Base-by-base conservation (phyloP, 225 moss, liverwort and hornwort species). In the Ulota crispa region DNA sequence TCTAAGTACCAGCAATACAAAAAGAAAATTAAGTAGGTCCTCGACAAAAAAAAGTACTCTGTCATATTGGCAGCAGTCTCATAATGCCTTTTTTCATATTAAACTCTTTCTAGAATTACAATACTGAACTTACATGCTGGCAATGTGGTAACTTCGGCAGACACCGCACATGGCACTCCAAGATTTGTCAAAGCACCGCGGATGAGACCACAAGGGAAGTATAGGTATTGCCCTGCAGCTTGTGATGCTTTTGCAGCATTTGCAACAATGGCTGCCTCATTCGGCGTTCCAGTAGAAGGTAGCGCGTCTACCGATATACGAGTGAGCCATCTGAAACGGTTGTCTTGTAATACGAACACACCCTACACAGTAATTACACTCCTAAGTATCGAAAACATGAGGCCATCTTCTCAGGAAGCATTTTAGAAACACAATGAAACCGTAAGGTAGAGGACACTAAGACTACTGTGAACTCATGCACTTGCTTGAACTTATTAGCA, bases 301-400 rank as follows among this genome's bases (percentile, higher is more conserved):
- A 85, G 81, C 42, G 86, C 86, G 81, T 99, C 94, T 24, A 99
- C 84, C 42, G 98, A 99, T 72, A 99, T 90, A 67, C 92, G 91
- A 78, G 92, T 93, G 45, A 95, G 95, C 95, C 95, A 99, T 85
- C 98, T 91, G 86, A 98, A 96, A 72, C 89, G 93, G 83, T 91
- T 94, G 89, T 96, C 96, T 88, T 96, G 96, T 80, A 96, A 85
- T 72, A 94, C 98, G 85, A 99, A 99, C 76, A 99, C 96, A 77
- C 98, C 96, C 94, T 93, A 82, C 59, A 87, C 31, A 78, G 59
- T 66, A 80, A 55, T 28, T 28, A 28, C 27, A 65, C 28, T 56
- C 34, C 70, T 81, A 52, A 75, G 60, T 34, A 42, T 43, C 47
- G 9, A 34, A 27, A 60, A 60, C 52, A 28, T 52, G 8, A 78